Conservation (phyloP, 1,284 basidiomycete species). For the Naganishia liquefaciens region DNA sequence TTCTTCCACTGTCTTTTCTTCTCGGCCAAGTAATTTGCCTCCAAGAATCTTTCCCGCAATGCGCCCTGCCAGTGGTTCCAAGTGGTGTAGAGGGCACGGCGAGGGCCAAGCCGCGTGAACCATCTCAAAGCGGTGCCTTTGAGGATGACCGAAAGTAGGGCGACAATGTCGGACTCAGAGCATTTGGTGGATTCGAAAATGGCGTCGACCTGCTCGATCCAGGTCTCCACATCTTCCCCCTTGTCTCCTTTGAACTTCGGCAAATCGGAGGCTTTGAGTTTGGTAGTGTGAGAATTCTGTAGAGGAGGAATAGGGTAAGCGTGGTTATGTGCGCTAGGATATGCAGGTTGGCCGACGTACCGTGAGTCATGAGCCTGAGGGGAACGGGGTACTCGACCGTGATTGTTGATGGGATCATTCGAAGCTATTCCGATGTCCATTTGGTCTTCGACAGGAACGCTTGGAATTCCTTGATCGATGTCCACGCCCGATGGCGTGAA, state of each 20-base stretch:
- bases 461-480: not conserved
- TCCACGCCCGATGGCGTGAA: not conserved
- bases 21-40: slow-evolving; percentile 15
- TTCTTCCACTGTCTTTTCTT: slow-evolving; percentile 2
- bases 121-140: slow-evolving; percentile 10
- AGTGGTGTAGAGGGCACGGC: not conserved
- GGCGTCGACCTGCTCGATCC: slow-evolving; percentile 11
- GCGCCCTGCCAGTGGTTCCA: slow-evolving; percentile 19
- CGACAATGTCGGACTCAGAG: slow-evolving; percentile 1
- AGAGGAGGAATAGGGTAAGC: not conserved
- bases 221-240: slow-evolving; percentile 14
- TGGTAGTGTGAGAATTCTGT: not conserved
- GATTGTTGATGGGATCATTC: not conserved
- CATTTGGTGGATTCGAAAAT: slow-evolving; percentile 7
- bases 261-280: slow-evolving; percentile 19
- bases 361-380: not conserved
- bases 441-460: not conserved
- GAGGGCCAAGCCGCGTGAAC: slow-evolving; percentile 3
- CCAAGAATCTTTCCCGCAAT: slow-evolving; percentile 6
- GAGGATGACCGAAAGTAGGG: slow-evolving; percentile 4
- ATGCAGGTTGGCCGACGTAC: not conserved
- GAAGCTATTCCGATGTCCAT: not conserved
- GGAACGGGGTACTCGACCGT: not conserved
- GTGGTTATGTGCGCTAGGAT: not conserved
- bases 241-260: slow-evolving; percentile 13